Evolutionary conservation across 495 filamentous ascomycete species (phyloP).

Genomic region (Melanomma pulvis-pyrius): DNA sequence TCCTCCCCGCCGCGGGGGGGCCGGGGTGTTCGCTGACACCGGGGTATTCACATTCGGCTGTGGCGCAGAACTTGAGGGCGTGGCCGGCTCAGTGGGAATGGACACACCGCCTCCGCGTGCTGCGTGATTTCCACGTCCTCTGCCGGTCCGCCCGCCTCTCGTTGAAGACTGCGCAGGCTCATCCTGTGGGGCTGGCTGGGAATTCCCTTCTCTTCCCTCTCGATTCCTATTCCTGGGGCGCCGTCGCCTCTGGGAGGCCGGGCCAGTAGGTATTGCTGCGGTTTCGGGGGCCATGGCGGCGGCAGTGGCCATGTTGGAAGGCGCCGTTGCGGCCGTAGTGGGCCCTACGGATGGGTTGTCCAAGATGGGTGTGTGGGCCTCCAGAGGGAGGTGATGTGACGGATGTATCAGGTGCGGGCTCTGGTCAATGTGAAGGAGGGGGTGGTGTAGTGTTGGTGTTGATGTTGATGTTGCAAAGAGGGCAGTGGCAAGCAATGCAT

Average conservation of each 20-base stretch:
- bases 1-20: not conserved
- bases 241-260: constrained; percentile 6
- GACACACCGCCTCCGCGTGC: constrained; percentile 19
- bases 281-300: not conserved
- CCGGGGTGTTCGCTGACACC: not conserved
- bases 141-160: constrained; percentile 11
- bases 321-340: not conserved
- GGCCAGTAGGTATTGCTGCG: not conserved
- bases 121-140: constrained; percentile 30
- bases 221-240: constrained; percentile 18
- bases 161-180: not conserved
- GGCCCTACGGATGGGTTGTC: not conserved
- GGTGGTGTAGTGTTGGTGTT: not conserved
- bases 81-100: not conserved
- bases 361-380: not conserved
- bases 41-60: not conserved
- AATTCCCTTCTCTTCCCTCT: not conserved
- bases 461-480: not conserved
- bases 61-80: not conserved
- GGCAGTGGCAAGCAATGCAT: not conserved
- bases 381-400: not conserved
- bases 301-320: constrained; percentile 3
- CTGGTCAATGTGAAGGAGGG: not conserved
- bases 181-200: not conserved
- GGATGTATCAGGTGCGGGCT: not conserved